Conservation (phyloP, 331 rosid species). For the Acacia concinna region DNA sequence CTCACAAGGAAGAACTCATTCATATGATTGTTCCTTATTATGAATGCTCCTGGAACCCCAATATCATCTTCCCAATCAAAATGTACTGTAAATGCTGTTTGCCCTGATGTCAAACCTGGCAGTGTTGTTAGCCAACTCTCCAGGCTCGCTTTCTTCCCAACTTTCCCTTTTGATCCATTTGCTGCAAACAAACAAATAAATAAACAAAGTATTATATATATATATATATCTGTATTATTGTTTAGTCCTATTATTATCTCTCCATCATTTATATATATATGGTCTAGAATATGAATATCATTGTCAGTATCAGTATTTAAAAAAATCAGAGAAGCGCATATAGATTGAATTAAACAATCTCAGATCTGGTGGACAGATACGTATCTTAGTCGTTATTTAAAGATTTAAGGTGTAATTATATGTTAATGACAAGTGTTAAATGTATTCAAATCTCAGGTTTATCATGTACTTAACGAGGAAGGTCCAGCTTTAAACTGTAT, state of each 20-base stretch:
- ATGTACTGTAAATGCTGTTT: conserved; percentile 28
- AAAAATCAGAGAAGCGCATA: background rate
- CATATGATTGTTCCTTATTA: conserved; percentile 28
- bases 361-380: background rate
- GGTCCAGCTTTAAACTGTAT: background rate
- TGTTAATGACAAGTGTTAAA: background rate
- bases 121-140: conserved; percentile 31
- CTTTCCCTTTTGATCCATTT: conserved; percentile 31
- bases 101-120: conserved; percentile 33
- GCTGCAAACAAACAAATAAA: conserved; percentile 23
- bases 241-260: background rate
- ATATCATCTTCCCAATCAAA: conserved; percentile 43
- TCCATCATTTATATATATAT: background rate
- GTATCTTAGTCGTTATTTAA: background rate
- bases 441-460: background rate
- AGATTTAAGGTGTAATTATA: background rate
- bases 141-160: conserved; percentile 39
- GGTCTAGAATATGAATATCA: too few relatives aligned
- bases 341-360: background rate
- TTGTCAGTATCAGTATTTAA: background rate
- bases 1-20: conserved; percentile 51
- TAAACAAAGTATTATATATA: background rate
- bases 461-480: background rate
- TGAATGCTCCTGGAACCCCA: conserved; percentile 55
- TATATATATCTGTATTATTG: background rate